Conservation (phyloP, 306 rosid genomes). For the Vachellia collinsii region DNA sequence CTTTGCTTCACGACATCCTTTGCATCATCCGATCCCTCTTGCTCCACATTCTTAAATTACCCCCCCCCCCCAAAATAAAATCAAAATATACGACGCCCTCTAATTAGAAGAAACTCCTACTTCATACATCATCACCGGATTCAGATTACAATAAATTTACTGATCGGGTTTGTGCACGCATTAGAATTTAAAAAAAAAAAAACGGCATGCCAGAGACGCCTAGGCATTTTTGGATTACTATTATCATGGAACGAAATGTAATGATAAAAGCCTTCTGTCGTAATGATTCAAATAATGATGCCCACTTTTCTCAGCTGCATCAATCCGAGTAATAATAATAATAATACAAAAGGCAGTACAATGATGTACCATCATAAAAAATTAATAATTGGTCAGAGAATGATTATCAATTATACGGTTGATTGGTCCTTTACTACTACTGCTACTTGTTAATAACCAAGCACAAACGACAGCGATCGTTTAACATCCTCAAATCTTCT, state of each 20-base stretch:
- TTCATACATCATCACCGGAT: no score
- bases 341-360: slow-evolving; percentile 14
- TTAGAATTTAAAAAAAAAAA: no score
- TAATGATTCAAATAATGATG: slow-evolving; percentile 37
- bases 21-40: no score
- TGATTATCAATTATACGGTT: slow-evolving; percentile 43
- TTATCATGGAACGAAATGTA: background rate
- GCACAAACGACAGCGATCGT: background rate
- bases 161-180: no score
- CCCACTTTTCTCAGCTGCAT: slow-evolving; percentile 39
- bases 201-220: background rate
- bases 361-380: slow-evolving; percentile 41
- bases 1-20: background rate
- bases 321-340: background rate
- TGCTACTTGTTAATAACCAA: background rate
- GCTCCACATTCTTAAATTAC: no score
- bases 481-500: background rate
- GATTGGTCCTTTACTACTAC: slow-evolving; percentile 25
- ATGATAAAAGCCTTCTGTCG: slow-evolving; percentile 18
- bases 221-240: background rate
- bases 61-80: no score
- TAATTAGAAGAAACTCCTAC: no score
- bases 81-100: no score
- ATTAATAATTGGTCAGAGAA: slow-evolving; percentile 38
- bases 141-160: no score